Evolutionary conservation across 192 early-diverging fungal species (phyloP).

Genomic region (Coemansia sp.): DNA sequence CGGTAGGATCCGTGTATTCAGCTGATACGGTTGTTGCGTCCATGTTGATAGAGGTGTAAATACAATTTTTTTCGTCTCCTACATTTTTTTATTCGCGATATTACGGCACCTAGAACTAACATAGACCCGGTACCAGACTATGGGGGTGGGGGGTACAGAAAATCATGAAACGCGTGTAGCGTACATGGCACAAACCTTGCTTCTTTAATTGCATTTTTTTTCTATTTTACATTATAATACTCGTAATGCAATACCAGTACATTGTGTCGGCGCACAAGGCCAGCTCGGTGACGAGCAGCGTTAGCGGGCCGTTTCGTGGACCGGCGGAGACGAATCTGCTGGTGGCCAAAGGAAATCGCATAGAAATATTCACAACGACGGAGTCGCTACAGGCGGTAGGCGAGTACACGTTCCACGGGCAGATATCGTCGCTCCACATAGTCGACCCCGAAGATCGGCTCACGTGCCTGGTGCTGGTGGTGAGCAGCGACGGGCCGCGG

Average conservation of each 20-base stretch:
- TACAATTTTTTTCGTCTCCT: neutral
- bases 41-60: neutral
- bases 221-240: neutral
- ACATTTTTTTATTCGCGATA: neutral
- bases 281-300: constrained; percentile 65
- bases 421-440: constrained; percentile 57
- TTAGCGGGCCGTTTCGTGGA: constrained; percentile 65
- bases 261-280: constrained; percentile 81
- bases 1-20: constrained; percentile 8
- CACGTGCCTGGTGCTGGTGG: constrained; percentile 67
- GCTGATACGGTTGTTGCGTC: constrained; percentile 13
- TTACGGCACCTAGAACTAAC: neutral
- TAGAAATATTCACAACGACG: constrained; percentile 55
- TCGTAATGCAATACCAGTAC: constrained; percentile 63
- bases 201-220: neutral
- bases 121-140: neutral
- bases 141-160: neutral
- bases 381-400: constrained; percentile 54
- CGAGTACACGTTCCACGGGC: constrained; percentile 69
- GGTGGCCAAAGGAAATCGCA: constrained; percentile 55
- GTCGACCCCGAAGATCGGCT: constrained; percentile 32
- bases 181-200: neutral
- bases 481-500: constrained; percentile 51
- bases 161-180: neutral
- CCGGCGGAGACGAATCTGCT: constrained; percentile 69